Percentiles rank a stretch among this genome's conserved stretches.
Conservation (phyloP, 345 rosid genomes). For the Carallia pectinifolia region DNA sequence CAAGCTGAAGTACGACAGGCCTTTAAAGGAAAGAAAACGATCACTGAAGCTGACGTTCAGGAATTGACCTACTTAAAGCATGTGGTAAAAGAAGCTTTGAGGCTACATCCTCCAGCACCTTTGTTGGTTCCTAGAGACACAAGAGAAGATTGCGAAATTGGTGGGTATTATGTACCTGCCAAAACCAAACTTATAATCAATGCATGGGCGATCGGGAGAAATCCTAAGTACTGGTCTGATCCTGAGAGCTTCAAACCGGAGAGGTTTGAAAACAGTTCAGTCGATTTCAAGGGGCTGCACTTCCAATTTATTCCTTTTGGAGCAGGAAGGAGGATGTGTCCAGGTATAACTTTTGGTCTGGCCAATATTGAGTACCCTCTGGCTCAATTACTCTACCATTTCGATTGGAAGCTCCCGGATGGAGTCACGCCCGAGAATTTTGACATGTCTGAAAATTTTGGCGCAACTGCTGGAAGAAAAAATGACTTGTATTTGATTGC, state of each 20-base stretch:
- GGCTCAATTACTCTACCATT: slow-evolving; percentile 20
- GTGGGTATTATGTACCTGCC: slow-evolving; percentile 7
- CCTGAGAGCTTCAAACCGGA: slow-evolving; percentile 12
- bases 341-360: slow-evolving; percentile 15
- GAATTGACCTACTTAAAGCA: slow-evolving; percentile 6
- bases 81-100: slow-evolving; percentile 18
- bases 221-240: slow-evolving; percentile 6
- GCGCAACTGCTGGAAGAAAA: slow-evolving; percentile 17
- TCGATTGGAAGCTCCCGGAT: slow-evolving; percentile 18
- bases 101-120: slow-evolving; percentile 20
- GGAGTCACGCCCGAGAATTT: slow-evolving; percentile 9
- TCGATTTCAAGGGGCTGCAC: slow-evolving; percentile 16
- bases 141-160: slow-evolving; percentile 9
- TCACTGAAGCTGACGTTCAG: slow-evolving; percentile 14
- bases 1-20: slow-evolving; percentile 10
- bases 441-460: slow-evolving; percentile 19
- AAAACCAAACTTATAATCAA: slow-evolving; percentile 16
- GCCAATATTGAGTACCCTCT: slow-evolving; percentile 18
- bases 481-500: slow-evolving; percentile 16
- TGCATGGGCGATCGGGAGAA: slow-evolving; percentile 14
- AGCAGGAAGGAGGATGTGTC: slow-evolving; percentile 24
- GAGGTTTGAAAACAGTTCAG: not conserved
- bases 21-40: slow-evolving; percentile 13
- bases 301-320: slow-evolving; percentile 18
- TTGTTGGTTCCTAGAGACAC: slow-evolving; percentile 19